These are phyloP conservation scores for Lotus japonicus DNA, from an alignment of 306 rosid species.

Conservation along the genomic window DNA sequence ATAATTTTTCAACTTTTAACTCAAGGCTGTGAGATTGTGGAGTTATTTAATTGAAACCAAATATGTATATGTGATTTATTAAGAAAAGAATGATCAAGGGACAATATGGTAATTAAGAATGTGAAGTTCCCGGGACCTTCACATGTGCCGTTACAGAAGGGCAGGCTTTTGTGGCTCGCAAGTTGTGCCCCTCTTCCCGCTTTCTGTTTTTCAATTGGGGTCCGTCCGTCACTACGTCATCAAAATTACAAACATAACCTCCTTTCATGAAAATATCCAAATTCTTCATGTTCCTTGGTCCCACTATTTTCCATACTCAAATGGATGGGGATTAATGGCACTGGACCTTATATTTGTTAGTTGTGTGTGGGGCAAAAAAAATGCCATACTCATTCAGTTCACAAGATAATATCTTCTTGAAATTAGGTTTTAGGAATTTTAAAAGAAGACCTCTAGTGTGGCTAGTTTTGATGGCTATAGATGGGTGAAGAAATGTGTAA, in stretches of 20 bases:
- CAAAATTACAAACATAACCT: constrained; percentile 31
- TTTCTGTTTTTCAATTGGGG: constrained; percentile 33
- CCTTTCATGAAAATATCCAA: constrained; percentile 7
- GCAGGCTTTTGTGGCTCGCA: constrained; percentile 70
- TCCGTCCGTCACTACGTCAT: neutral
- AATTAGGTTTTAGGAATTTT: neutral
- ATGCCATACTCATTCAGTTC: neutral
- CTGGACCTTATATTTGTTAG: neutral
- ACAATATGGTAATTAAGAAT: constrained; percentile 20
- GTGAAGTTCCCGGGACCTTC: constrained; percentile 49
- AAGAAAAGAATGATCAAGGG: constrained; percentile 14
- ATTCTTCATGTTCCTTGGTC: constrained; percentile 1
- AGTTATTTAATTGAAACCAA: neutral
- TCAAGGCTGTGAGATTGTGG: neutral
- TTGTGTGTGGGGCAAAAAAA: neutral
- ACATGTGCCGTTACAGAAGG: constrained; percentile 73
- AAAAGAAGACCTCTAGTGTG: neutral
- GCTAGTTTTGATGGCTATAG: neutral
- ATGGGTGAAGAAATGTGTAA: neutral
- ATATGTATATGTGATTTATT: neutral
- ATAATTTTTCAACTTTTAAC: neutral
- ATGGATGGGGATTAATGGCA: constrained; percentile 1
- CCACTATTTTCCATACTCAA: neutral
- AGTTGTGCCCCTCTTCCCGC: constrained; percentile 47
- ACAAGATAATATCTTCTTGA: neutral